phyloP scores from a whole-genome alignment of 2,329 filamentous ascomycete genomes.

The Tolypocladium album region DNA sequence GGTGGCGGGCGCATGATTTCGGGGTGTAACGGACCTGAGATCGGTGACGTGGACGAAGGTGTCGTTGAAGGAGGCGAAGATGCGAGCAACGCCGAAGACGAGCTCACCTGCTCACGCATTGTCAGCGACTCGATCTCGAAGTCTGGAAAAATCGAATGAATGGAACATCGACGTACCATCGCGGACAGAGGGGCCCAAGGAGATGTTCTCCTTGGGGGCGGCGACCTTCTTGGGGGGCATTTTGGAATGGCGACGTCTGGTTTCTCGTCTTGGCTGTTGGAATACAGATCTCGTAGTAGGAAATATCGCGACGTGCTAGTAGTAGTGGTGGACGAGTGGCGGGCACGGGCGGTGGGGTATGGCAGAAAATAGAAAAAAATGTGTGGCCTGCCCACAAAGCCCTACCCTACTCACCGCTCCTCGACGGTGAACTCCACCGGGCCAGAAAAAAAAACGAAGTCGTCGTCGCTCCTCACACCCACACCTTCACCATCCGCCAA shows the following conservation, averaged over 20 bases:
- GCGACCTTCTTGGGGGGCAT: conserved; percentile 94
- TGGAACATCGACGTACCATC: conserved; percentile 55
- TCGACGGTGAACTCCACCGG: not conserved
- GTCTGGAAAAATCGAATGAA: not conserved
- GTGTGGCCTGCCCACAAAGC: conserved; percentile 15
- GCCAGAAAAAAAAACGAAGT: conserved; percentile 7
- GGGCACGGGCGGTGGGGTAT: conserved; percentile 21
- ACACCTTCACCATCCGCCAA: conserved; percentile 19
- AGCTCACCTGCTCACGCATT: conserved; percentile 59
- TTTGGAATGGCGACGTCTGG: conserved; percentile 36
- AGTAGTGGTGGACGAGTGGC: conserved; percentile 15
- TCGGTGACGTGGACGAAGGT: conserved; percentile 98
- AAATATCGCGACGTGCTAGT: conserved; percentile 12
- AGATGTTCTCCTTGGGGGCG: conserved; percentile 93
- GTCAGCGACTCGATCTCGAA: conserved; percentile 4
- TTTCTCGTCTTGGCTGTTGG: conserved; percentile 23
- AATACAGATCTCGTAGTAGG: conserved; percentile 16
- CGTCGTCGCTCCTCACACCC: conserved; percentile 3
- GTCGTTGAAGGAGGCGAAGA: conserved; percentile 89
- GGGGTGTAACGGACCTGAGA: conserved; percentile 61
- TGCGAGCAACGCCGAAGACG: conserved; percentile 95
- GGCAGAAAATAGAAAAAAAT: conserved; percentile 21
- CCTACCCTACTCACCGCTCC: conserved; percentile 19
- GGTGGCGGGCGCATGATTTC: not conserved
- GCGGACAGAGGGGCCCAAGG: conserved; percentile 89